Conservation (phyloP, 306 rosid genomes). For the Lagenaria siceraria region DNA sequence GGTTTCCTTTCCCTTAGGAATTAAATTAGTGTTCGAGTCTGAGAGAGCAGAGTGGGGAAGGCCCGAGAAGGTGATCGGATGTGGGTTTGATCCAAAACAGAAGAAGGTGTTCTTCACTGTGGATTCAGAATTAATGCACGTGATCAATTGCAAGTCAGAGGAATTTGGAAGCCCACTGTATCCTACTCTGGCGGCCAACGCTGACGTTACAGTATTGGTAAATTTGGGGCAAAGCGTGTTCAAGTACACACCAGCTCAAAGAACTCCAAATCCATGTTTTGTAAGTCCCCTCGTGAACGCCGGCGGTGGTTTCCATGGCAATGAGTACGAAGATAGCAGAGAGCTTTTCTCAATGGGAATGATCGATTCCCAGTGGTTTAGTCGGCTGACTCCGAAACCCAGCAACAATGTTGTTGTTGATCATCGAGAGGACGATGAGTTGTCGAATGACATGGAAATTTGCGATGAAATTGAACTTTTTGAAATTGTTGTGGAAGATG, state of each 20-base stretch:
- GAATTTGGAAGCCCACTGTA: slow-evolving; percentile 59
- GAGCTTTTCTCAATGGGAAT: slow-evolving; percentile 92
- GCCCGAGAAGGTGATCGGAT: slow-evolving; percentile 60
- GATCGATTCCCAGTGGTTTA: slow-evolving; percentile 67
- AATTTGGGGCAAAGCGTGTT: slow-evolving; percentile 76
- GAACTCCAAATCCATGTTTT: slow-evolving; percentile 90
- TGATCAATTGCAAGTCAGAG: slow-evolving; percentile 53
- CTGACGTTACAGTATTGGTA: slow-evolving; percentile 42
- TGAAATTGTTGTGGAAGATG: slow-evolving; percentile 33
- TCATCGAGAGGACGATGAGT: slow-evolving; percentile 21
- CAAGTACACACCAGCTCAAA: slow-evolving; percentile 65
- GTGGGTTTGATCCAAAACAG: slow-evolving; percentile 75
- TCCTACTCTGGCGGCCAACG: slow-evolving; percentile 57
- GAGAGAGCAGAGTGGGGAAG: slow-evolving; percentile 62
- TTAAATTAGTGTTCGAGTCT: slow-evolving; percentile 45
- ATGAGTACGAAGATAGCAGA: slow-evolving; percentile 58
- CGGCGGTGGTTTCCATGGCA: slow-evolving; percentile 26
- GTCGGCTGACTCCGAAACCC: slow-evolving; percentile 24
- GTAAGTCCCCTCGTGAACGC: slow-evolving; percentile 33
- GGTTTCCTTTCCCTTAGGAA: slow-evolving; percentile 32
- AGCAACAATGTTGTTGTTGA: slow-evolving; percentile 11
- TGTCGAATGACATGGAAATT: slow-evolving; percentile 11
- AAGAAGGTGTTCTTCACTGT: slow-evolving; percentile 83
- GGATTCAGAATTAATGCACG: slow-evolving; percentile 64
- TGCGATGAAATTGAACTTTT: slow-evolving; percentile 34